Percentiles rank a stretch among this genome's conserved stretches.
These are phyloP conservation scores for Fusarium sp. DNA, from an alignment of 2,329 filamentous ascomycete genomes.

Conservation along the genomic window DNA sequence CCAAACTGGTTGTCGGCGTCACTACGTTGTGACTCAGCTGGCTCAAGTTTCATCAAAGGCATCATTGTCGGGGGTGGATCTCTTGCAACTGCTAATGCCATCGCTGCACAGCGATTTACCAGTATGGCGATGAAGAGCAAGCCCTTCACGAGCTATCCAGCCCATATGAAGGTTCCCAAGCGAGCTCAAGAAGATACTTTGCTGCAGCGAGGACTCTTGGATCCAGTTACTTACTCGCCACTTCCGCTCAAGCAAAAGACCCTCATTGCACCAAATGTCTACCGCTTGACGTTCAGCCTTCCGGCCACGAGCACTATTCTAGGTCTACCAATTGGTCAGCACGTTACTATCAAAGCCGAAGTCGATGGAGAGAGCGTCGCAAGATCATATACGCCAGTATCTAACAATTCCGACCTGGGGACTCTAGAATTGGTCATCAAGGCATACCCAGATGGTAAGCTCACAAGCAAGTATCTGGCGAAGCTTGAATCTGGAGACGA, in stretches of 20 bases:
- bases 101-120: slow-evolving; percentile 42
- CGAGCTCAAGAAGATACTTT: not conserved
- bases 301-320: slow-evolving; percentile 54
- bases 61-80: slow-evolving; percentile 7
- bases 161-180: slow-evolving; percentile 48
- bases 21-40: not conserved
- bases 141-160: slow-evolving; percentile 35
- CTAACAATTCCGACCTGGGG: slow-evolving; percentile 60
- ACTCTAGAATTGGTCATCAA: slow-evolving; percentile 60
- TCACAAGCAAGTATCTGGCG: slow-evolving; percentile 58
- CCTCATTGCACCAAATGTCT: slow-evolving; percentile 48
- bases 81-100: slow-evolving; percentile 38
- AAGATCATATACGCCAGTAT: slow-evolving; percentile 63
- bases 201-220: not conserved
- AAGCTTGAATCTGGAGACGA: slow-evolving; percentile 56
- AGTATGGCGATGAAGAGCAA: slow-evolving; percentile 37
- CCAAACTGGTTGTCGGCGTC: not conserved
- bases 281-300: slow-evolving; percentile 56
- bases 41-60: slow-evolving; percentile 20
- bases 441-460: slow-evolving; percentile 57
- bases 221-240: not conserved
- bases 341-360: slow-evolving; percentile 59
- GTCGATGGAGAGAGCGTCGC: slow-evolving; percentile 55
- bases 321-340: slow-evolving; percentile 65
- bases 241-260: not conserved